Evolutionary conservation across 352 stramenopile genomes (phyloP), one percentile per base, ranked within the genome.

Genomic region (Phytophthora sojae): DNA sequence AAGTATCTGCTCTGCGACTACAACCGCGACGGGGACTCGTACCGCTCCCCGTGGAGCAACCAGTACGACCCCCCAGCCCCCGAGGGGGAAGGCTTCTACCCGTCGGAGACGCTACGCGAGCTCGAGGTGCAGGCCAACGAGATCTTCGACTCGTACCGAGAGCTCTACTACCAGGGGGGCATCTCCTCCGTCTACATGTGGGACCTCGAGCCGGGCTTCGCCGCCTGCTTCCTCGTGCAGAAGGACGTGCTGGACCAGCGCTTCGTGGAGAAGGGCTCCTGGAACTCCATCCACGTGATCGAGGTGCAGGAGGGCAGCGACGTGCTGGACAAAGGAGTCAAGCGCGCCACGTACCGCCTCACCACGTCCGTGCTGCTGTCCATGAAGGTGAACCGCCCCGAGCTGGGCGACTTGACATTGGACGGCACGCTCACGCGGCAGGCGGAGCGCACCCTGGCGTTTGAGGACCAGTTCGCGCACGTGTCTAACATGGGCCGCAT

Each of bases 141-240:
- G 79, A 93, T 99, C 62, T 99, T 99, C 72, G 96, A 99, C 76
- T 90, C 93, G 55, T 99, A 99, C 79, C 82, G 93, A 17, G 92
- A 98, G 76, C 81, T 99, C 39, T 99, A 99, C 80, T 99, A 99
- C 79, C 91, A 97, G 64, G 89, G 11, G 94, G 93, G 25, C 45
- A 88, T 97, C 54, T 98, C 93, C 23, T 97, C 89, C 12, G 96
- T 98, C 32, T 99, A 99, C 82, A 96, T 99, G 80, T 99, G 96
- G 96, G 95, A 44, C 68, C 80, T 98, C 29, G 96, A 98, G 14
- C 83, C 90, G 3, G 93, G 91, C 45, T 98, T 98, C 79, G 95
- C 92, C 0, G 94, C 94, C 15, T 98, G 91, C 67, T 98, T 99
- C 66, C 81, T 99, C 19, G 95, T 99, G 39, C 93, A 98, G 64